Percentiles rank a stretch among this genome's conserved stretches.
phyloP scores from a whole-genome alignment of 129 eudicot genomes.

The Logfia minima region DNA sequence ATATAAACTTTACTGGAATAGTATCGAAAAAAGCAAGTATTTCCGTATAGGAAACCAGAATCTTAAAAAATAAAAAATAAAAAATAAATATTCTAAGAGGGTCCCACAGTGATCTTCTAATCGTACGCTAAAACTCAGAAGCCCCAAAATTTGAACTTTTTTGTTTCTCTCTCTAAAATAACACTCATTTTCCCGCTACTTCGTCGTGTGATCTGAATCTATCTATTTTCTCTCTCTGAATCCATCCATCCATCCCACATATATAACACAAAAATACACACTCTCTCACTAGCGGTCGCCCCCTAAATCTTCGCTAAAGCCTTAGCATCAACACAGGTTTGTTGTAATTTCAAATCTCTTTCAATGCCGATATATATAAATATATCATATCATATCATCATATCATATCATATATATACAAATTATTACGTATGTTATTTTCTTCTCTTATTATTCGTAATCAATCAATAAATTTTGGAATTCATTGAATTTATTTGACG shows the following conservation, averaged over 20 bases:
- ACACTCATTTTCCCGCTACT: conserved; percentile 32
- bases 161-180: conserved; percentile 1
- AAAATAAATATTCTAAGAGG: neutral
- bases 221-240: conserved; percentile 17
- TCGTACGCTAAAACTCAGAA: conserved; percentile 21
- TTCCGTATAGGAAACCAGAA: neutral
- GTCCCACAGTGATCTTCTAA: conserved; percentile 17
- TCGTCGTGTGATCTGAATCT: conserved; percentile 34
- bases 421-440: neutral
- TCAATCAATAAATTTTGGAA: neutral
- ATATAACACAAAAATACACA: neutral
- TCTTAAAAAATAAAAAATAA: neutral
- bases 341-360: conserved; percentile 19
- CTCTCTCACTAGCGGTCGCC: conserved; percentile 1
- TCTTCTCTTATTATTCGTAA: neutral
- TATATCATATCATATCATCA: too few species aligned
- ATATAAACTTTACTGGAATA: too few species aligned
- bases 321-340: conserved; percentile 31
- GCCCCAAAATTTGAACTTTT: conserved; percentile 28
- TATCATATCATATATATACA: too few species aligned
- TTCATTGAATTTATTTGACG: conserved; percentile 26
- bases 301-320: conserved; percentile 40
- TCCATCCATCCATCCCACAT: neutral
- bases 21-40: too few species aligned
- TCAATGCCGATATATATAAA: conserved; percentile 25